Evolutionary conservation across 495 filamentous ascomycete species (phyloP), one percentile per base, ranked within the genome.

Genomic region (Penicillium riverlandense): DNA sequence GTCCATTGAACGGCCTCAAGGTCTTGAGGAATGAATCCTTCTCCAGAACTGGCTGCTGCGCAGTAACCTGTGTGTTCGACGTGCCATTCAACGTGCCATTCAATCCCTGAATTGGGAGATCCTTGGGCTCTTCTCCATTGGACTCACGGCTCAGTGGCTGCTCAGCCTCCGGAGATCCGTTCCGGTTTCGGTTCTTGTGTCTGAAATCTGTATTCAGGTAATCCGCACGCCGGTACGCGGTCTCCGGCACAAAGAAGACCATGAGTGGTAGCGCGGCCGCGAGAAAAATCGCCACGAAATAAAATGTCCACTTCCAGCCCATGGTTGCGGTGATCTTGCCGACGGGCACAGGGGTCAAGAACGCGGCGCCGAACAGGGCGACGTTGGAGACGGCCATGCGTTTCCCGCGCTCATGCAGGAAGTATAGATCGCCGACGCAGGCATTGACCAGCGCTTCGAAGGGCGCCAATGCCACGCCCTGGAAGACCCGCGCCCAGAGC

Each of bases 361-460:
- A 96, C 4, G 90, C 88, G 6, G 89, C 88, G 1, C 90, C 90
- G 58, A 94, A 96, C 8, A 95, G 73, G 4, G 90, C 81, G 39
- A 96, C 77, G 59, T 95, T 96, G 9, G 84, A 83, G 29, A 94
- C 69, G 8, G 90, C 90, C 90, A 96, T 96, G 37, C 90, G 78
- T 56, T 82, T 86, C 16, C 90, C 90, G 29, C 88, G 75, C 72
- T 91, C 71, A 67, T 90, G 85, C 22, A 90, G 83, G 50, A 77
- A 87, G 61, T 82, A 88, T 37, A 90, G 48, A 60, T 90, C 86
- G 37, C 84, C 86, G 14, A 90, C 82, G 37, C 79, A 82, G 3
- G 80, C 83, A 61, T 89, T 90, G 16, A 90, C 80, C 15, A 89
- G 60, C 6, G 80, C 77, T 63, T 90, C 86, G 47, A 87, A 90